Base-by-base conservation (phyloP, 345 rosid genomes). In the Jatropha curcas region DNA sequence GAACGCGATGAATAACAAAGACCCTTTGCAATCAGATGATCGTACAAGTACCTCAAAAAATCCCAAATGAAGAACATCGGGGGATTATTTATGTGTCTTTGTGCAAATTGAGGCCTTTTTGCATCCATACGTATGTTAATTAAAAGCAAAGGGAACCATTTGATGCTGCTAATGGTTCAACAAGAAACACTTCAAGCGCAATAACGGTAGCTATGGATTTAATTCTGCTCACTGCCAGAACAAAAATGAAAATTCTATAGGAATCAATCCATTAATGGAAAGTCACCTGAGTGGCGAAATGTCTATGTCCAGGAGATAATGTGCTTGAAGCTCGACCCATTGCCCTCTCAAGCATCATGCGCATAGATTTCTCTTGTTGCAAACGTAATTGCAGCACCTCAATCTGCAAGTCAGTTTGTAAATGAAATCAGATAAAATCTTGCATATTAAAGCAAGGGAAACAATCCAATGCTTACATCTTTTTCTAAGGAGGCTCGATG, bases 321-420 rank as follows among this genome's bases (percentile, higher is more conserved):
- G 90, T 89, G 69, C 97, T 92, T 11, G 98, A 94, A 76, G 83
- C 90, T 55, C 96, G 81, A 4, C 98, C 97, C 96, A 90, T 94
- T 59, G 94, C 87, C 79, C 84, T 89, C 83, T 94, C 98, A 19
- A 94, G 91, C 78, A 82, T 81, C 70, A 74, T 31, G 51, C 92
- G 85, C 94, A 90, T 89, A 24, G 86, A 87, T 79, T 90, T 90
- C 82, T 94, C 98, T 68, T 92, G 87, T 77, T 90, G 97, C 74
- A 94, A 72, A 71, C 86, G 86, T 59, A 78, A 81, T 34, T 89
- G 98, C 82, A 94, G 90, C 81, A 86, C 89, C 83, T 89, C 93
- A 73, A 92, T 87, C 97, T 92, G 88, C 82, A 79, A 73, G 58
- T 24, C n/a, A 46, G 35, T 33, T 14, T 45, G 55, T 19, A 24